phyloP scores from a whole-genome alignment of 2,329 filamentous ascomycete genomes.

The Akanthomyces uredinophilus region DNA sequence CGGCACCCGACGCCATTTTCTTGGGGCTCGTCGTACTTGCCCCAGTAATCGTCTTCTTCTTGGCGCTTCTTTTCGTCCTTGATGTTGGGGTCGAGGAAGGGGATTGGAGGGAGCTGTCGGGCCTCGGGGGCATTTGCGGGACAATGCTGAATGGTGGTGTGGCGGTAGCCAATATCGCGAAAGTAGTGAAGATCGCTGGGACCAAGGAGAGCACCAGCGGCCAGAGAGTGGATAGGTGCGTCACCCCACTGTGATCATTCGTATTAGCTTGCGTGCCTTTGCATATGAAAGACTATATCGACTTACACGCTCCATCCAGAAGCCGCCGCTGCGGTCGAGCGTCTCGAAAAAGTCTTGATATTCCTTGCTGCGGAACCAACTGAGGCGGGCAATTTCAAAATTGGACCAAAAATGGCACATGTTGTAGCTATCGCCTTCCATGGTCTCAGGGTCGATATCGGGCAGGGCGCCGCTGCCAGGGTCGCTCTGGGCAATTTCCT shows the following conservation, averaged over 20 bases:
- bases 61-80: conserved; percentile 74
- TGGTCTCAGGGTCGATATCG: conserved; percentile 82
- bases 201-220: conserved; percentile 79
- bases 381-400: conserved; percentile 91
- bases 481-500: conserved; percentile 75
- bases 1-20: conserved; percentile 96
- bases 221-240: conserved; percentile 95
- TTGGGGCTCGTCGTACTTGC: conserved; percentile 75
- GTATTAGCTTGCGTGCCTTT: neutral
- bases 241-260: conserved; percentile 77
- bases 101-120: conserved; percentile 73
- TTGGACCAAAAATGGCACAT: conserved; percentile 99
- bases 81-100: conserved; percentile 78
- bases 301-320: conserved; percentile 95
- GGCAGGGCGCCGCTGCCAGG: conserved; percentile 65
- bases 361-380: conserved; percentile 95
- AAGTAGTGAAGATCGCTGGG: conserved; percentile 94
- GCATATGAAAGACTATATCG: conserved; percentile 13
- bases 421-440: conserved; percentile 98
- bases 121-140: conserved; percentile 83
- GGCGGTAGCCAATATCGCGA: conserved; percentile 95
- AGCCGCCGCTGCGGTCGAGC: conserved; percentile 97
- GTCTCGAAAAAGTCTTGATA: conserved; percentile 98
- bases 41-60: conserved; percentile 97
- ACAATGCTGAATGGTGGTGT: conserved; percentile 98